Evolutionary conservation across 2,329 filamentous ascomycete species (phyloP).

Genomic region (Knoxdaviesia proteae): DNA sequence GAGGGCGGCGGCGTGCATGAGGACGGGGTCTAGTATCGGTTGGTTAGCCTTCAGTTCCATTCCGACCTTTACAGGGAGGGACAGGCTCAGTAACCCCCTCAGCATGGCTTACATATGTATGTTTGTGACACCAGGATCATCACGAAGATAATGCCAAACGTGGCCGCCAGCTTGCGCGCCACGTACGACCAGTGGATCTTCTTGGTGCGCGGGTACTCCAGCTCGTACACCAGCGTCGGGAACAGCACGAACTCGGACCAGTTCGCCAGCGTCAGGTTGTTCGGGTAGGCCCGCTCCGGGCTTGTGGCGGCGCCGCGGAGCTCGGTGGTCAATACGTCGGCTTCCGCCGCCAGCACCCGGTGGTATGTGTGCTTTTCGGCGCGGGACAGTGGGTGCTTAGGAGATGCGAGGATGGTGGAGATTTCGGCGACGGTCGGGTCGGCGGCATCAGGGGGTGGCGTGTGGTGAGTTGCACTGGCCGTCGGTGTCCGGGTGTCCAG

Average conservation of each 20-base stretch:
- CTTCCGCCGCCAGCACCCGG: slow-evolving; percentile 44
- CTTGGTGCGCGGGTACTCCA: slow-evolving; percentile 51
- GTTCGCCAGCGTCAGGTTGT: slow-evolving; percentile 43
- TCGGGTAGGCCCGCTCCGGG: slow-evolving; percentile 35
- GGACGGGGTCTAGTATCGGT: slow-evolving; percentile 34
- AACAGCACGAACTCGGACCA: slow-evolving; percentile 55
- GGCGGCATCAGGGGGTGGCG: neutral
- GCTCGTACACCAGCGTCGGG: slow-evolving; percentile 60
- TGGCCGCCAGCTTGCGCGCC: slow-evolving; percentile 47
- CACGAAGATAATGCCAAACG: slow-evolving; percentile 51
- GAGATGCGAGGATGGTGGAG: slow-evolving; percentile 3
- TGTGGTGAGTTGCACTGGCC: neutral
- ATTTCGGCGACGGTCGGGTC: slow-evolving; percentile 7
- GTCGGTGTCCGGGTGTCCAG: slow-evolving; percentile 19
- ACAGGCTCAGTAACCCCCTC: too few species aligned
- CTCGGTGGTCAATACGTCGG: slow-evolving; percentile 42
- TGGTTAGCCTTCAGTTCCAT: slow-evolving; percentile 2
- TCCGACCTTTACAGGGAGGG: neutral
- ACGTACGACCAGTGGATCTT: slow-evolving; percentile 56
- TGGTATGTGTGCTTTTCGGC: slow-evolving; percentile 32
- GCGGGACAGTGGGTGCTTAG: slow-evolving; percentile 4
- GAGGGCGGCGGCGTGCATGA: slow-evolving; percentile 44
- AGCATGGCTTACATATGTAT: slow-evolving; percentile 33
- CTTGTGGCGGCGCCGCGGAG: slow-evolving; percentile 39
- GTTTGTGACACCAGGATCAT: slow-evolving; percentile 64